These are phyloP conservation scores for Bryoglossum gracile DNA, from an alignment of 495 filamentous ascomycete genomes.

Conservation along the genomic window DNA sequence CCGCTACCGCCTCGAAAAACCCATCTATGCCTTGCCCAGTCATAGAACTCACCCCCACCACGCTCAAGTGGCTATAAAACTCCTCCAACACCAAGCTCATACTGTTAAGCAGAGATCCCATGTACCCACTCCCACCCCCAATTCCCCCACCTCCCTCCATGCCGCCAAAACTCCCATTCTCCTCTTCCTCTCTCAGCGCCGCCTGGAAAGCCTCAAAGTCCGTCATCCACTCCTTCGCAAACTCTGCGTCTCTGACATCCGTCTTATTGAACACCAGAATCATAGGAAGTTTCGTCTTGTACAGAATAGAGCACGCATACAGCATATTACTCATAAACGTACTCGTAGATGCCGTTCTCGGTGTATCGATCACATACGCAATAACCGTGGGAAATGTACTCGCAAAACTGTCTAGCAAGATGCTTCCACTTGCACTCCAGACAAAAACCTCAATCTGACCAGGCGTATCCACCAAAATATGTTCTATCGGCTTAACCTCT, in stretches of 20 bases:
- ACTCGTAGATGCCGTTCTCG: conserved; percentile 79
- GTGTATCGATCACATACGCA: conserved; percentile 96
- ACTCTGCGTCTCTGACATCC: conserved; percentile 81
- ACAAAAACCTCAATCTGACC: conserved; percentile 99
- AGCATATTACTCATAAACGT: conserved; percentile 99
- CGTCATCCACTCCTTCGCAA: conserved; percentile 99
- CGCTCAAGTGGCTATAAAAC: conserved; percentile 87
- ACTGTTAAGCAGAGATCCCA: conserved; percentile 91
- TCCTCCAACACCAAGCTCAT: conserved; percentile 98
- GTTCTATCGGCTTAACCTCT: conserved; percentile 57
- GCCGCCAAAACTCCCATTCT: conserved; percentile 66
- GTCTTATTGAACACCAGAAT: conserved; percentile 98
- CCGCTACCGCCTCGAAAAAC: conserved; percentile 82
- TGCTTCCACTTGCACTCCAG: conserved; percentile 89
- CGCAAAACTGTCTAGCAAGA: conserved; percentile 87
- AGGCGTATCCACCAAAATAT: conserved; percentile 90
- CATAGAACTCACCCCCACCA: conserved; percentile 91
- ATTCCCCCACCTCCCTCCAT: conserved; percentile 55
- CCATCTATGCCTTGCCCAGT: conserved; percentile 85
- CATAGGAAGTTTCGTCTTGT: conserved; percentile 98
- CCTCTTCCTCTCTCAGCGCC: conserved; percentile 73
- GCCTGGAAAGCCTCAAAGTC: conserved; percentile 94
- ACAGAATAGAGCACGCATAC: conserved; percentile 94
- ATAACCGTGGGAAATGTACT: conserved; percentile 93
- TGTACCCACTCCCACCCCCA: conserved; percentile 81